Conservation (phyloP, 129 eudicot genomes). For the Centella asiatica region DNA sequence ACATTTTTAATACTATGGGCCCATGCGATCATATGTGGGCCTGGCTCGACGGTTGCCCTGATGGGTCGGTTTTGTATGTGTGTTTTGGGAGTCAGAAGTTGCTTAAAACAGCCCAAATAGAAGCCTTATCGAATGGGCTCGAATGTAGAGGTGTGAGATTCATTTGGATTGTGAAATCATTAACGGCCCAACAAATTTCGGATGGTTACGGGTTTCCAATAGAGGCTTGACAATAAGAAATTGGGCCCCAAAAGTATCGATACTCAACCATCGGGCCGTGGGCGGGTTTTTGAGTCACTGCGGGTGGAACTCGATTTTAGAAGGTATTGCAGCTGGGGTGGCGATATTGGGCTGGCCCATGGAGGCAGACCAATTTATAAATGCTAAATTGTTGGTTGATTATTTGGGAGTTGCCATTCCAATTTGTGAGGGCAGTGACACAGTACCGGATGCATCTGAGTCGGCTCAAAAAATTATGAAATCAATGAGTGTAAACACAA, state of each 20-base stretch:
- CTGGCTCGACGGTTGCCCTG: slow-evolving; percentile 40
- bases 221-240: slow-evolving; percentile 45
- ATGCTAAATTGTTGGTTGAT: slow-evolving; percentile 62
- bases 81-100: slow-evolving; percentile 59
- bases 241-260: slow-evolving; percentile 70
- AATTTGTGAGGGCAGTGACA: slow-evolving; percentile 48
- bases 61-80: slow-evolving; percentile 41
- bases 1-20: neutral
- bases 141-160: slow-evolving; percentile 51
- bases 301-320: slow-evolving; percentile 82
- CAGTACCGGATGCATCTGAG: slow-evolving; percentile 46
- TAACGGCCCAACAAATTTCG: slow-evolving; percentile 24
- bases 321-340: slow-evolving; percentile 50
- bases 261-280: slow-evolving; percentile 58
- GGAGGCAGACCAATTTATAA: slow-evolving; percentile 78
- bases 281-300: slow-evolving; percentile 81
- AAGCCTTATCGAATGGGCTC: slow-evolving; percentile 46
- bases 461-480: slow-evolving; percentile 33
- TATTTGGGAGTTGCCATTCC: slow-evolving; percentile 41
- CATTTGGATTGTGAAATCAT: slow-evolving; percentile 48
- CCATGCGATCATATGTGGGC: slow-evolving; percentile 15
- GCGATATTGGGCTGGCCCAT: slow-evolving; percentile 76
- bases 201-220: slow-evolving; percentile 27
- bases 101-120: slow-evolving; percentile 30
- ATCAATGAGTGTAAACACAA: slow-evolving; percentile 32